Evolutionary conservation across 73 alveolate species (phyloP).

Genomic region (Paramecium octaurelia): DNA sequence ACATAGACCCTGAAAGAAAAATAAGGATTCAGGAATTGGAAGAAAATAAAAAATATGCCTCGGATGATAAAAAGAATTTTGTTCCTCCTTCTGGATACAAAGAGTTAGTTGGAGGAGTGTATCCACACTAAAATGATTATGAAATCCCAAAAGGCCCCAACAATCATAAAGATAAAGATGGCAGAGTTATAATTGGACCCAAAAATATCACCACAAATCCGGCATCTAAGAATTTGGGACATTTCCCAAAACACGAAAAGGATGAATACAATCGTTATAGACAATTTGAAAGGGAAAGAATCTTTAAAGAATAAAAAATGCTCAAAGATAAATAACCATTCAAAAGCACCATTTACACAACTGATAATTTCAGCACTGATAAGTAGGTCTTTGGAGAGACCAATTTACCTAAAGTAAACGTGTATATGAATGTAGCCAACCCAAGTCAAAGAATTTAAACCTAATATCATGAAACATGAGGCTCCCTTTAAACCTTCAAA

Average conservation of each 20-base stretch:
- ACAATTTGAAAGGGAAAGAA: conserved; percentile 25
- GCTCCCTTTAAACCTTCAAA: conserved; percentile 35
- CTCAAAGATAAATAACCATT: conserved; percentile 23
- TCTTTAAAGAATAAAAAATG: not conserved
- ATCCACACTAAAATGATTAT: not conserved
- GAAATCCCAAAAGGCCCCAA: conserved; percentile 27
- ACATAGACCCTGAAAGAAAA: conserved; percentile 33
- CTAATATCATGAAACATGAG: conserved; percentile 19
- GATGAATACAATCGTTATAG: conserved; percentile 40
- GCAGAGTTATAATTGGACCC: conserved; percentile 13
- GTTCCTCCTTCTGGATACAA: conserved; percentile 39
- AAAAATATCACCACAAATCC: conserved; percentile 27
- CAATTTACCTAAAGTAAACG: not conserved
- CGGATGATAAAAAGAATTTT: conserved; percentile 15
- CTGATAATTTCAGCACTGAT: conserved; percentile 7
- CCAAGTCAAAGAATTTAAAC: not conserved
- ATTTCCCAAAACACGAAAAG: conserved; percentile 18
- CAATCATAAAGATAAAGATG: not conserved
- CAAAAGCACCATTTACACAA: conserved; percentile 9
- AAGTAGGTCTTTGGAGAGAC: not conserved
- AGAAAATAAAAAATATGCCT: not conserved
- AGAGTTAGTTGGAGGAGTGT: not conserved
- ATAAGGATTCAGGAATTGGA: not conserved
- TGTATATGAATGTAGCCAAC: not conserved
- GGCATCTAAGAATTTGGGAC: not conserved